A percentile compares a stretch with the other conserved stretches of the same genome.
These are phyloP conservation scores for Cystoderma amianthinum DNA, from an alignment of 768 basidiomycete genomes.

Conservation along the genomic window DNA sequence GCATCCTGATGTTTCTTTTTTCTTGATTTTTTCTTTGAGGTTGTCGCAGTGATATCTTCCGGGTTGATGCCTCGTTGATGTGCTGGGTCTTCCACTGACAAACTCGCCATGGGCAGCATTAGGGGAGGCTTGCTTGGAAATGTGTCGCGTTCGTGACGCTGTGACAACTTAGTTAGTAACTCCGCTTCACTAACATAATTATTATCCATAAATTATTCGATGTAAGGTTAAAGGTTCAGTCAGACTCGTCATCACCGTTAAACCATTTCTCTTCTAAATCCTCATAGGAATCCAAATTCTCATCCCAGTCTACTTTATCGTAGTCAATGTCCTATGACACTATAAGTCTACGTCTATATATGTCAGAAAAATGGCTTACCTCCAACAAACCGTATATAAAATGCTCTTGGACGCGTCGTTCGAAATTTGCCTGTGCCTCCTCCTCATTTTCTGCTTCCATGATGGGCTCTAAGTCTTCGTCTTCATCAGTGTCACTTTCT, in stretches of 20 bases:
- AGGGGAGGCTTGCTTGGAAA: slow-evolving; percentile 35
- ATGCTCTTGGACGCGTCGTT: slow-evolving; percentile 54
- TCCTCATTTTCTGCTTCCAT: slow-evolving; percentile 33
- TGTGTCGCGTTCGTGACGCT: too few relatives aligned
- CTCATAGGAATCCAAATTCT: slow-evolving; percentile 51
- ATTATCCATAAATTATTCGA: not conserved
- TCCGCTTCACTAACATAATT: slow-evolving; percentile 6
- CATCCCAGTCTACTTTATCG: slow-evolving; percentile 70
- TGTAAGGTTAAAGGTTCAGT: not conserved
- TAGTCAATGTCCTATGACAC: slow-evolving; percentile 56
- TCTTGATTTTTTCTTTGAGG: slow-evolving; percentile 16
- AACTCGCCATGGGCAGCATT: slow-evolving; percentile 26
- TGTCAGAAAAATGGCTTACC: slow-evolving; percentile 30
- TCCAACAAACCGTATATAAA: slow-evolving; percentile 75
- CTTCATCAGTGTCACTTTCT: slow-evolving; percentile 43
- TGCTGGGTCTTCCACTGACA: slow-evolving; percentile 11
- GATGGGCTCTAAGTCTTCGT: slow-evolving; percentile 8
- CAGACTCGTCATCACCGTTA: slow-evolving; percentile 50
- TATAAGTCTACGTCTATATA: not conserved
- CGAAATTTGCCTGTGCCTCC: slow-evolving; percentile 45
- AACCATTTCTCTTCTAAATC: slow-evolving; percentile 71
- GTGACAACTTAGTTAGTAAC: not conserved
- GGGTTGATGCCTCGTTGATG: slow-evolving; percentile 10
- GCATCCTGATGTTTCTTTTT: slow-evolving; percentile 21
- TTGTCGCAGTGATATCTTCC: slow-evolving; percentile 4